These are phyloP conservation scores for Aspergillus wentii DNA, from an alignment of 495 filamentous ascomycete species.

Conservation along the genomic window DNA sequence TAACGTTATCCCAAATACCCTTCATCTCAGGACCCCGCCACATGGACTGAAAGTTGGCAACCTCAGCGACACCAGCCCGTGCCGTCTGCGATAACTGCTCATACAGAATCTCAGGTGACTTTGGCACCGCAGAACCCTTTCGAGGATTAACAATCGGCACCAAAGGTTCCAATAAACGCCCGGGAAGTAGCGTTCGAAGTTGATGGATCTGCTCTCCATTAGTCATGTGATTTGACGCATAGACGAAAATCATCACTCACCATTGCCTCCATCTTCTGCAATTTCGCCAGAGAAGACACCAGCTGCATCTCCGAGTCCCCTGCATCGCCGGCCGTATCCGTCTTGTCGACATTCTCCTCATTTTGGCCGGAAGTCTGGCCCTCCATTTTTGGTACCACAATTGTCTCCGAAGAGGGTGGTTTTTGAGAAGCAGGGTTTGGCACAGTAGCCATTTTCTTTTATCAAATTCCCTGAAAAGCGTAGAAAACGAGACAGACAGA, in stretches of 20 bases:
- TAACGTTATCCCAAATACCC: constrained; percentile 30
- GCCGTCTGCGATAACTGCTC: constrained; percentile 22
- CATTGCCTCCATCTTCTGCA: constrained; percentile 37
- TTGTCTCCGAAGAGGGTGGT: no score
- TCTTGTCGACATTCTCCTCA: no score
- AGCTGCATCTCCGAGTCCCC: constrained; percentile 39
- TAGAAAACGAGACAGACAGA: no score
- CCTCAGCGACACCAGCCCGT: constrained; percentile 20
- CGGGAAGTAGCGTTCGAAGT: constrained; percentile 36
- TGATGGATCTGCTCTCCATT: constrained; percentile 33
- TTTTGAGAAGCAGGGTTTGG: no score
- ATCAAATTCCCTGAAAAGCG: no score
- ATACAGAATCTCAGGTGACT: constrained; percentile 23
- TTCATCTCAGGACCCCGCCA: constrained; percentile 36
- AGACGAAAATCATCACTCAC: constrained; percentile 13
- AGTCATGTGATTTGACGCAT: background rate
- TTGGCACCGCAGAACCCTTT: constrained; percentile 9
- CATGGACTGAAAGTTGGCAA: constrained; percentile 26
- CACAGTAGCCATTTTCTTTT: no score
- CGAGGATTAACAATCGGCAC: constrained; percentile 25
- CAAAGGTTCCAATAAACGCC: constrained; percentile 32
- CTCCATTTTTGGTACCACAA: no score
- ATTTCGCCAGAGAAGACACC: constrained; percentile 37
- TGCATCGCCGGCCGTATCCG: no score
- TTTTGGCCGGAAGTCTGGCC: no score